Percentiles rank a stretch among this genome's conserved stretches.
Conservation (phyloP, 257 asterid species). For the Solanum lignicaule region DNA sequence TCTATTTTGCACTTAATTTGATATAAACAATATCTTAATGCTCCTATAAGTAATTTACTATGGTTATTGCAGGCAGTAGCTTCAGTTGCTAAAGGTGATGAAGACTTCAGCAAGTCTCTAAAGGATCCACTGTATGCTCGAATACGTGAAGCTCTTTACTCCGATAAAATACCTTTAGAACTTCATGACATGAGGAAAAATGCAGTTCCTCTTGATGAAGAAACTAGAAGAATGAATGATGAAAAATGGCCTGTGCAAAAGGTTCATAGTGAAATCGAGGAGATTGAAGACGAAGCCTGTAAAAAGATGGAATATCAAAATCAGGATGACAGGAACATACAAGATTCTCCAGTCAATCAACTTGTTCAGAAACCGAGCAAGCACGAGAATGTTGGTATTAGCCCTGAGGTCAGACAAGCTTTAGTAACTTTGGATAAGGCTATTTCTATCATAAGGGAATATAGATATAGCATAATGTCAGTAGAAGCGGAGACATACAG, state of each 20-base stretch:
- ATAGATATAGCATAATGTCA: neutral
- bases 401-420: conserved; percentile 37
- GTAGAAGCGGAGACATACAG: conserved; percentile 1
- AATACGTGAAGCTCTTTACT: conserved; percentile 45
- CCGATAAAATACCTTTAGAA: conserved; percentile 13
- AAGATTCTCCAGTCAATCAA: conserved; percentile 8
- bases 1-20: neutral
- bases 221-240: neutral
- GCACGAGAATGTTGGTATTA: conserved; percentile 3
- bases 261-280: conserved; percentile 35
- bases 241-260: neutral
- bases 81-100: conserved; percentile 49
- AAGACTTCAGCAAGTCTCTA: conserved; percentile 38
- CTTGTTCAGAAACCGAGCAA: conserved; percentile 7
- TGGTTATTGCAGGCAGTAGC: conserved; percentile 54
- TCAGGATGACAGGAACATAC: neutral
- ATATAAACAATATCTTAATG: neutral
- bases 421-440: conserved; percentile 50
- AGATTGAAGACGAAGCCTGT: conserved; percentile 27
- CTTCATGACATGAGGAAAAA: conserved; percentile 3
- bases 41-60: neutral
- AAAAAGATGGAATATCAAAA: conserved; percentile 9
- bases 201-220: conserved; percentile 15
- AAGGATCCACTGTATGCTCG: conserved; percentile 48
- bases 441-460: conserved; percentile 38